Evolutionary conservation across 2,329 filamentous ascomycete genomes (phyloP).

Genomic region (Periglandula ipomoeae): DNA sequence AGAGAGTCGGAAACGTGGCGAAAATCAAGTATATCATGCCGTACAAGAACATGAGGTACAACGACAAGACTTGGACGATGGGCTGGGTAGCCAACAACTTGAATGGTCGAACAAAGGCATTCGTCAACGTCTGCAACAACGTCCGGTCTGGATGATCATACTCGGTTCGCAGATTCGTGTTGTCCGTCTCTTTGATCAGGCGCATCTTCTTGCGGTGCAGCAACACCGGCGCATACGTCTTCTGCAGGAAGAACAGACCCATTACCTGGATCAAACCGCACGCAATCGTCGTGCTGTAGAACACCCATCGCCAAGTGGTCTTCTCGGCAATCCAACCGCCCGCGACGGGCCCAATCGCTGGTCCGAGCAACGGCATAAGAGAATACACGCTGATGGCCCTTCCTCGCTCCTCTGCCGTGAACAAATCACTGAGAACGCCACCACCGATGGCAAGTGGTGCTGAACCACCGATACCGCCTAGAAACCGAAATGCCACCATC

Average conservation of each 20-base stretch:
- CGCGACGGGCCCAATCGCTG: conserved; percentile 39
- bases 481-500: conserved; percentile 52
- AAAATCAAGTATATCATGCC: conserved; percentile 50
- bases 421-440: conserved; percentile 57
- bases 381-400: conserved; percentile 56
- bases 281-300: conserved; percentile 56
- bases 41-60: conserved; percentile 59
- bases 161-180: conserved; percentile 36
- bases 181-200: conserved; percentile 51
- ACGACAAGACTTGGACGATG: conserved; percentile 55
- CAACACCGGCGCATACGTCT: conserved; percentile 49
- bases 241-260: conserved; percentile 51
- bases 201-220: conserved; percentile 49
- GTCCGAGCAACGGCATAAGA: conserved; percentile 50
- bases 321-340: conserved; percentile 33
- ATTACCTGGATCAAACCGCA: conserved; percentile 51
- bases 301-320: conserved; percentile 64
- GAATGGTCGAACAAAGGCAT: conserved; percentile 56
- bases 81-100: conserved; percentile 51
- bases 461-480: conserved; percentile 48
- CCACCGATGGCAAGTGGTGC: conserved; percentile 58
- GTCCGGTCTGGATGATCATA: conserved; percentile 36
- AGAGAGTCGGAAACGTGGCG: conserved; percentile 42
- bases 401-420: conserved; percentile 46
- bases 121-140: conserved; percentile 33